phyloP scores from a whole-genome alignment of 2,329 filamentous ascomycete species.

The Graphilbum fragrans region DNA sequence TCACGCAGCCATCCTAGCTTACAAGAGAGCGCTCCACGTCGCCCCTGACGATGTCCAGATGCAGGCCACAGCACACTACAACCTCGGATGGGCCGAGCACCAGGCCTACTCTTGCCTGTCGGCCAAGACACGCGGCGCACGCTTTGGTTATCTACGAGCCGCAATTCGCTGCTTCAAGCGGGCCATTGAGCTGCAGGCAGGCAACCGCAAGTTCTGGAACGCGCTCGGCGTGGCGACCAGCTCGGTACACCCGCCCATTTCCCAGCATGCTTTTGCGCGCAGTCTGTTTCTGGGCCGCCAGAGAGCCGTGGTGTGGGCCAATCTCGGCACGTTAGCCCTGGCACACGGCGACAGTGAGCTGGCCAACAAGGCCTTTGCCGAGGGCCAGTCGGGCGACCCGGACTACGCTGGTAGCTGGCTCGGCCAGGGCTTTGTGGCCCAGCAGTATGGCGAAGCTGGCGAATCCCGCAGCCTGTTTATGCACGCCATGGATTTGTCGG shows the following conservation, averaged over 20 bases:
- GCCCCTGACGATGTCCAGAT: conserved; percentile 67
- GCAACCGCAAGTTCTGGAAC: conserved; percentile 96
- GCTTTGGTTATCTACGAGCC: conserved; percentile 61
- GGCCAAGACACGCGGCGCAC: conserved; percentile 37
- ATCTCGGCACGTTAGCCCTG: conserved; percentile 76
- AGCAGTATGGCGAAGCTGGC: conserved; percentile 58
- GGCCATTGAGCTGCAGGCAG: conserved; percentile 87
- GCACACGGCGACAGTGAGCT: conserved; percentile 72
- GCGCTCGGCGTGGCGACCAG: conserved; percentile 85
- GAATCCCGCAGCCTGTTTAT: conserved; percentile 81
- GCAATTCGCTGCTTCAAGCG: conserved; percentile 87
- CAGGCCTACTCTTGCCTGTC: conserved; percentile 61
- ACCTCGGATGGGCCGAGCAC: conserved; percentile 88
- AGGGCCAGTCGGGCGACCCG: conserved; percentile 87
- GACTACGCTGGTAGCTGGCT: conserved; percentile 92
- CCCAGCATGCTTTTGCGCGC: conserved; percentile 86
- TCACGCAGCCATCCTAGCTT: conserved; percentile 65
- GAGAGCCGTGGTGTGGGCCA: conserved; percentile 78
- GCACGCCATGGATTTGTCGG: conserved; percentile 87
- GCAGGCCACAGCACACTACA: conserved; percentile 94
- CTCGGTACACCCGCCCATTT: conserved; percentile 70
- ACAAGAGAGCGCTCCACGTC: conserved; percentile 74
- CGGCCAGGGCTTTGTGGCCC: conserved; percentile 77
- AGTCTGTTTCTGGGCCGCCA: conserved; percentile 88
- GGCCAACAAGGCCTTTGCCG: conserved; percentile 82